These are phyloP conservation scores for Knoxdaviesia capensis DNA, from an alignment of 2,329 filamentous ascomycete genomes.

Conservation along the genomic window DNA sequence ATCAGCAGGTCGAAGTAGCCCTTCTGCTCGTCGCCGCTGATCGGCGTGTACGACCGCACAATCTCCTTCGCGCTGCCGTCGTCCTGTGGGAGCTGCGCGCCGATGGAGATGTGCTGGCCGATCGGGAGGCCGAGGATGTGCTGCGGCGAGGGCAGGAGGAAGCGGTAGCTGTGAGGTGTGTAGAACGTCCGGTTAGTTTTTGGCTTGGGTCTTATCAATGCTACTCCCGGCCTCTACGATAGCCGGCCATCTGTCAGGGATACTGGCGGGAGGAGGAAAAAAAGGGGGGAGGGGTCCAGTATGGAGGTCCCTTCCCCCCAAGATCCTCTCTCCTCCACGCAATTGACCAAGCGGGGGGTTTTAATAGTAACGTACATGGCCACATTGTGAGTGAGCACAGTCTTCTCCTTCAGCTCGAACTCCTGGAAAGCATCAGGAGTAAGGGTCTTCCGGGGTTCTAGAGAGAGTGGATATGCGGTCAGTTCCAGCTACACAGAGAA, in stretches of 20 bases:
- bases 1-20: slow-evolving; percentile 93
- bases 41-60: slow-evolving; percentile 79
- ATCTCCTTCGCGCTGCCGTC: slow-evolving; percentile 65
- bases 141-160: slow-evolving; percentile 56
- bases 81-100: slow-evolving; percentile 46
- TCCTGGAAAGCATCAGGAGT: slow-evolving; percentile 79
- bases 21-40: slow-evolving; percentile 71
- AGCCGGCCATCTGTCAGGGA: neutral
- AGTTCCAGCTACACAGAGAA: neutral
- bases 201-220: neutral
- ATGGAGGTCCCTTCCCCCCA: too few relatives aligned
- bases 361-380: slow-evolving; percentile 47
- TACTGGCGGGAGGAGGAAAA: neutral
- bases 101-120: slow-evolving; percentile 96
- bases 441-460: slow-evolving; percentile 63
- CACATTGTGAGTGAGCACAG: slow-evolving; percentile 89
- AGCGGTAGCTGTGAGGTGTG: slow-evolving; percentile 51
- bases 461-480: slow-evolving; percentile 1
- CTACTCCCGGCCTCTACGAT: neutral
- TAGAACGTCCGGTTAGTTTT: neutral
- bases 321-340: too few relatives aligned
- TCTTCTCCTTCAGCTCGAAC: slow-evolving; percentile 89
- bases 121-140: slow-evolving; percentile 90
- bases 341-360: too few relatives aligned
- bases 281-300: neutral